phyloP scores from a whole-genome alignment of 2,329 filamentous ascomycete genomes.

The Ciborinia camelliae region DNA sequence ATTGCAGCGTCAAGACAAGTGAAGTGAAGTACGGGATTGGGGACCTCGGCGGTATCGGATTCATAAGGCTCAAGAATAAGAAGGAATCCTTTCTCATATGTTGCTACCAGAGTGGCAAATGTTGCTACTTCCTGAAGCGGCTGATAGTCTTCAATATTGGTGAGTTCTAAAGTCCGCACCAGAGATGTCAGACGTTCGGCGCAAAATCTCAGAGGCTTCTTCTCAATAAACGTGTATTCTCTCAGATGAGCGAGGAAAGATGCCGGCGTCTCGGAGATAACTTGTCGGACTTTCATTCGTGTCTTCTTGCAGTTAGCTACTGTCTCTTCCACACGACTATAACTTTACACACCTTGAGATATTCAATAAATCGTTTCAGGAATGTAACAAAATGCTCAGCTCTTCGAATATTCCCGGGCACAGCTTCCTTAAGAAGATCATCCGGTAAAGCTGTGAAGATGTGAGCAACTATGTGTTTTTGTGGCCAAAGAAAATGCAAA shows the following conservation, averaged over 20 bases:
- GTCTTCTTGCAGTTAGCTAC: slow-evolving; percentile 53
- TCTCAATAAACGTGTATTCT: slow-evolving; percentile 96
- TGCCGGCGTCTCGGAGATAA: slow-evolving; percentile 93
- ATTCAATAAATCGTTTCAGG: slow-evolving; percentile 94
- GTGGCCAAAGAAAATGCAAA: neutral
- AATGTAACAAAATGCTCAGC: slow-evolving; percentile 96
- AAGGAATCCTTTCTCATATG: slow-evolving; percentile 94
- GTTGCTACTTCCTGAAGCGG: slow-evolving; percentile 95
- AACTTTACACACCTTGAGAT: slow-evolving; percentile 62
- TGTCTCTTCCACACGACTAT: neutral
- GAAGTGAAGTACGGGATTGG: slow-evolving; percentile 95
- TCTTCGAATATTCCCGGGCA: slow-evolving; percentile 92
- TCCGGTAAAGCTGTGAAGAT: slow-evolving; percentile 68
- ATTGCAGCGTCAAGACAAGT: slow-evolving; percentile 96
- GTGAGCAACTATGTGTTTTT: slow-evolving; percentile 19
- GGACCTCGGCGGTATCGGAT: slow-evolving; percentile 89
- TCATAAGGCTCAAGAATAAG: slow-evolving; percentile 97
- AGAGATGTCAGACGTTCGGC: slow-evolving; percentile 92
- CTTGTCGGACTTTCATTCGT: slow-evolving; percentile 95
- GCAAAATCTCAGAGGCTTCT: slow-evolving; percentile 91
- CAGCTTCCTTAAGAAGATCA: slow-evolving; percentile 90
- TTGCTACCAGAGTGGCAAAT: slow-evolving; percentile 92
- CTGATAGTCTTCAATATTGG: slow-evolving; percentile 97
- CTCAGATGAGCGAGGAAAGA: slow-evolving; percentile 91
- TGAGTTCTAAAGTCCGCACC: slow-evolving; percentile 89